Percentiles rank a stretch among this genome's conserved stretches.
phyloP scores from a whole-genome alignment of 768 basidiomycete species.

The Psilocybe cyanescens region DNA sequence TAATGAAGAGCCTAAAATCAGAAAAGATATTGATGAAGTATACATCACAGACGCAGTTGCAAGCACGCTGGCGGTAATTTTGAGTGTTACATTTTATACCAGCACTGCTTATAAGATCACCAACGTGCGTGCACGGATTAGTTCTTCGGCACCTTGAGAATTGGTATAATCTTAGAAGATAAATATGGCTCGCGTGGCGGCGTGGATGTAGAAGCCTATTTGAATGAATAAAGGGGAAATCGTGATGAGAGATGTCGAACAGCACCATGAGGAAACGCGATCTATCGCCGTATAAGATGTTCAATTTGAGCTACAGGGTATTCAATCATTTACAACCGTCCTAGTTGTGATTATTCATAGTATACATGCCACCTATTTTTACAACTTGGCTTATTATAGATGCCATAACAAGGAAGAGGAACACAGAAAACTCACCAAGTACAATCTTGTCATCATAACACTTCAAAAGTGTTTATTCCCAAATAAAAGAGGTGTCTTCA shows the following conservation, averaged over 20 bases:
- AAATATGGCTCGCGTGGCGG: neutral
- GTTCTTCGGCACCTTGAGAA: neutral
- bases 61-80: neutral
- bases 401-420: neutral
- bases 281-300: neutral
- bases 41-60: neutral
- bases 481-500: conserved; percentile 13
- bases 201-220: neutral
- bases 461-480: conserved; percentile 1
- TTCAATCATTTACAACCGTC: neutral
- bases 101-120: too few species aligned
- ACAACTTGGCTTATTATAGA: neutral
- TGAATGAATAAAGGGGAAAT: neutral
- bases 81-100: neutral
- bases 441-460: neutral
- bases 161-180: neutral
- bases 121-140: conserved; percentile 2
- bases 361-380: neutral
- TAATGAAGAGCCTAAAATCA: neutral
- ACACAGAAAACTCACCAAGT: neutral
- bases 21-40: neutral
- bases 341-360: neutral
- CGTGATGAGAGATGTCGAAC: neutral
- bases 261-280: neutral
- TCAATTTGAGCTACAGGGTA: neutral